Conservation (phyloP, 1,284 basidiomycete species). For the Cutaneotrichosporon sp. region DNA sequence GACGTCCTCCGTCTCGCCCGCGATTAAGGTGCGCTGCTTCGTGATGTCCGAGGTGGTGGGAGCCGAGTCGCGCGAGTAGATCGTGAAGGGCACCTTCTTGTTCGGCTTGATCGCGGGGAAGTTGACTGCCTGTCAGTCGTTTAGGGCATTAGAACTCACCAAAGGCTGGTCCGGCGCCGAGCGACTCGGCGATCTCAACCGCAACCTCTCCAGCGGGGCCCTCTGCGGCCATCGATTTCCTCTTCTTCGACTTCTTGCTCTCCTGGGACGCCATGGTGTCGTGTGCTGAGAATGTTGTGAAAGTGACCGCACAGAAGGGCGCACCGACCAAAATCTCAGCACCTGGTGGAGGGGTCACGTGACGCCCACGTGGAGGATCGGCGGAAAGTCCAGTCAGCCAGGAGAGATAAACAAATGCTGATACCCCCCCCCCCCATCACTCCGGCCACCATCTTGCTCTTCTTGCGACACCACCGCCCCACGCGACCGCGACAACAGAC, state of each 20-base stretch:
- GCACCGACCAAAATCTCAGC: constrained; percentile 2
- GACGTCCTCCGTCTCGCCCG: constrained; percentile 69
- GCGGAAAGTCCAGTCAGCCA: constrained; percentile 5
- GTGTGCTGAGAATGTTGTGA: neutral
- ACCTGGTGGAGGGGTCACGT: neutral
- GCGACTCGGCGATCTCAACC: constrained; percentile 1
- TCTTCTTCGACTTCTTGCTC: constrained; percentile 36
- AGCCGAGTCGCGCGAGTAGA: constrained; percentile 60
- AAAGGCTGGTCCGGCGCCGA: constrained; percentile 66
- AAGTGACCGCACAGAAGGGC: neutral
- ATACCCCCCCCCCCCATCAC: no score
- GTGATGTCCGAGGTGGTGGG: constrained; percentile 53
- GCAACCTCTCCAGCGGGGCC: neutral
- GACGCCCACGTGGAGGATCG: neutral
- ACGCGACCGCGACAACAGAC: neutral
- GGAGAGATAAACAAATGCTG: neutral
- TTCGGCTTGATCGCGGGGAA: constrained; percentile 71
- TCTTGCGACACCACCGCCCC: neutral
- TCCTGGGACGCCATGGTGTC: constrained; percentile 20
- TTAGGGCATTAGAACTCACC: constrained; percentile 57
- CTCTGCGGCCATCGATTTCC: constrained; percentile 35
- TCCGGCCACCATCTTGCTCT: no score
- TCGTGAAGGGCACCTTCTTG: constrained; percentile 64
- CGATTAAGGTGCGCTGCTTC: constrained; percentile 61
- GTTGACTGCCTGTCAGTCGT: constrained; percentile 59